These are phyloP conservation scores for Phytophthora hibernalis DNA, from an alignment of 352 stramenopile species.

Conservation along the genomic window DNA sequence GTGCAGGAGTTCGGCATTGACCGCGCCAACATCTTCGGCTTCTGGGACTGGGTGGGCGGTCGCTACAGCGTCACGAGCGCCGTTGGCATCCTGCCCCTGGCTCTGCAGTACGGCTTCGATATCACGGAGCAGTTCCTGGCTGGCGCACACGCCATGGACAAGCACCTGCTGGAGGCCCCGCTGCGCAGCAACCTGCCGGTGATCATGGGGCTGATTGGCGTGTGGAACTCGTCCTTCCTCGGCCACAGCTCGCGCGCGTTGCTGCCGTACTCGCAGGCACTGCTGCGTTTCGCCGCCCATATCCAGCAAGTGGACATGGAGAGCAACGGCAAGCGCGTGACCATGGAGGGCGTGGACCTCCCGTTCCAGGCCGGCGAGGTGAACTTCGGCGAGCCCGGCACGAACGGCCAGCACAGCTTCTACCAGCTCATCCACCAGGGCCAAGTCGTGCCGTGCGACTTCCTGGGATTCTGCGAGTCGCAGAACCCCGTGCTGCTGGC, in stretches of 20 bases:
- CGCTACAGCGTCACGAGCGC: slow-evolving; percentile 98
- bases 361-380: slow-evolving; percentile 95
- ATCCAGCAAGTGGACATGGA: slow-evolving; percentile 99
- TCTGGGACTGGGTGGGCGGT: slow-evolving; percentile 99
- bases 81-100: slow-evolving; percentile 96
- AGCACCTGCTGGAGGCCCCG: slow-evolving; percentile 95
- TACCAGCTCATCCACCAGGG: slow-evolving; percentile 99
- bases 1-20: slow-evolving; percentile 95
- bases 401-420: slow-evolving; percentile 98
- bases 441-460: slow-evolving; percentile 97
- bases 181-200: slow-evolving; percentile 96
- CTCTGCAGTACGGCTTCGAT: slow-evolving; percentile 96
- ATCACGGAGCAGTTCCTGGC: slow-evolving; percentile 93
- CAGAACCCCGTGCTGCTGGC: slow-evolving; percentile 88
- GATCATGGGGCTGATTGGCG: slow-evolving; percentile 95
- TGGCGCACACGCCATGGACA: slow-evolving; percentile 97
- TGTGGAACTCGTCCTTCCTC: slow-evolving; percentile 99
- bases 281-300: slow-evolving; percentile 96
- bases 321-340: slow-evolving; percentile 98
- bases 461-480: slow-evolving; percentile 98
- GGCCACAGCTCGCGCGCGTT: slow-evolving; percentile 93
- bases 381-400: slow-evolving; percentile 98
- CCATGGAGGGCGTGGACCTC: slow-evolving; percentile 93
- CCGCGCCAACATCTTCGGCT: slow-evolving; percentile 96
- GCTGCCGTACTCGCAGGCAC: slow-evolving; percentile 94